Base-by-base conservation (phyloP, 495 filamentous ascomycete genomes). In the Talaromyces thailandensis region DNA sequence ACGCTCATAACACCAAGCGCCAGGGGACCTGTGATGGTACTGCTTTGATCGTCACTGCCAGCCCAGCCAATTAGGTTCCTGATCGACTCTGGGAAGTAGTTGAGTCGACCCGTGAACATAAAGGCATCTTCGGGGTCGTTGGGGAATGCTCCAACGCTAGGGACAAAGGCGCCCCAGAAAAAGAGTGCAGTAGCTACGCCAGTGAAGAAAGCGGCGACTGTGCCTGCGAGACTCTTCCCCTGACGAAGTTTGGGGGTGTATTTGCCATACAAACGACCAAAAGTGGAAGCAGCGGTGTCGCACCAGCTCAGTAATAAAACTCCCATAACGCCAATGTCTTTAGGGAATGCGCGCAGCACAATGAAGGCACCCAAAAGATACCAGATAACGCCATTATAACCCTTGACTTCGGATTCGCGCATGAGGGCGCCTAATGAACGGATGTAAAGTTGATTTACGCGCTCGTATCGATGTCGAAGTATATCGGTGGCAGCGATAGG, bases 381-480 rank as follows among this genome's bases (percentile, higher is more conserved):
- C 82, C 89, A 96, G 61, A 99, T 93, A 59, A 97, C 93, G 45
- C 94, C 94, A 70, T 99, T 99, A 79, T 88, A 98, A 35, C 90
- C 90, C 16, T 83, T 77, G 60, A 92, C 96, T 75, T 99, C 94
- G 60, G 86, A 90, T 78, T 99, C 94, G 60, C 94, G 89, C 94
- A 99, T 99, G 62, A 98, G 79, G 14, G 92, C 90, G 35, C 94
- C 94, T 21, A 96, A 68, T 37, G 83, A 84, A 29, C 81, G 83
- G 63, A 96, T 93, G 70, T 99, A 99, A 29, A 97, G 65, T 24
- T 85, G 82, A 71, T 99, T 99, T 70, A 99, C 82, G 2, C 84
- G 79, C 37, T 86, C 84, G 61, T 83, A 91, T 64, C 84, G 86
- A 74, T 95, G 91, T 26, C 94, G 91, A 55, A 94, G 70, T 56